Conservation (phyloP, 768 basidiomycete genomes). For the Hericium coralloides region DNA sequence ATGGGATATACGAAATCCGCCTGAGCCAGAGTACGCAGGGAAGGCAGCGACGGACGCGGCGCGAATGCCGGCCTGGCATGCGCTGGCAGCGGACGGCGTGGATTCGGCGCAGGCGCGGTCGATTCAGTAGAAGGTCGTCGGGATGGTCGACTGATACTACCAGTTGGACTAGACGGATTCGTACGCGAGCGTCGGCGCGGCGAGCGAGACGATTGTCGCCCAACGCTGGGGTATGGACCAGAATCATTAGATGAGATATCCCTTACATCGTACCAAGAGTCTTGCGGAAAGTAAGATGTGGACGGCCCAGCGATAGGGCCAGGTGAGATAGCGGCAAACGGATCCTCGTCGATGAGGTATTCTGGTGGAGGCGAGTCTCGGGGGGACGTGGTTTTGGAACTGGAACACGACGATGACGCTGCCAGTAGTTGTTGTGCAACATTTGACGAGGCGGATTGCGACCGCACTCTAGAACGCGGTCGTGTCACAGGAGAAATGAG, state of each 20-base stretch:
- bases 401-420: constrained; percentile 1
- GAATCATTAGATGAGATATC: too few species aligned
- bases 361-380: constrained; percentile 23
- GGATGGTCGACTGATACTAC: constrained; percentile 3
- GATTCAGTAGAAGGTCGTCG: constrained; percentile 22
- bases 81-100: constrained; percentile 28
- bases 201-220: too few species aligned
- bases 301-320: constrained; percentile 13
- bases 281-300: constrained; percentile 6
- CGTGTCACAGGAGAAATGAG: constrained; percentile 20
- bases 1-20: constrained; percentile 26
- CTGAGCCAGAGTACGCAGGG: constrained; percentile 29
- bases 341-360: constrained; percentile 57
- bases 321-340: constrained; percentile 54
- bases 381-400: constrained; percentile 6
- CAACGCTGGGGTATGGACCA: too few species aligned
- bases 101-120: constrained; percentile 17
- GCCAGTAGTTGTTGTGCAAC: constrained; percentile 2
- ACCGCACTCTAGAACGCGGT: constrained; percentile 13
- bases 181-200: constrained; percentile 2
- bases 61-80: constrained; percentile 33
- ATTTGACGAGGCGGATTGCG: constrained; percentile 14
- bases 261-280: too few species aligned
- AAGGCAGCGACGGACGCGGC: constrained; percentile 34
- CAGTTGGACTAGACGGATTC: constrained; percentile 8